Conservation (phyloP, 306 rosid genomes). For the barrel medic (Medicago truncatula) region DNA sequence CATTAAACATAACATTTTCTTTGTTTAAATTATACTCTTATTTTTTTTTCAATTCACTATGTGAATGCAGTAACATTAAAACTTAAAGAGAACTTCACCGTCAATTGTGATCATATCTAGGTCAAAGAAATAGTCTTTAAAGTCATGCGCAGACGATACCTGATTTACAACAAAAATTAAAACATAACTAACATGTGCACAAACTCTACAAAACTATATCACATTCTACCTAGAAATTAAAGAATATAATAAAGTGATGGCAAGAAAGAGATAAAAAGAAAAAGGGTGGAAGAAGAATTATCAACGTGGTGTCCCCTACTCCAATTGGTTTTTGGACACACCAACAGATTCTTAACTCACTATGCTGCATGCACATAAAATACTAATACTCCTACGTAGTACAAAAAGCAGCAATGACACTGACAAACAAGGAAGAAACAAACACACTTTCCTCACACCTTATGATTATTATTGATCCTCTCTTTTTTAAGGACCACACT, state of each 20-base stretch:
- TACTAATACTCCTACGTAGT: conserved; percentile 26
- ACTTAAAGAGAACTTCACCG: too few relatives aligned
- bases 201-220: not conserved
- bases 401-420: conserved; percentile 27
- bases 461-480: conserved; percentile 42
- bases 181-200: not conserved
- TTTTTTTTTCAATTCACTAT: not conserved
- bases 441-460: conserved; percentile 32
- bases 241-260: not conserved
- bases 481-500: conserved; percentile 48
- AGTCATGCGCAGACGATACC: not conserved
- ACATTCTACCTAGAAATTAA: conserved; percentile 2
- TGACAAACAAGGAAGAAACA: conserved; percentile 41
- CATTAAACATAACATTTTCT: not conserved
- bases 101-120: too few relatives aligned
- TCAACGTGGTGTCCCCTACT: conserved; percentile 18
- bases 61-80: too few relatives aligned
- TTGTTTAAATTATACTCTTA: not conserved
- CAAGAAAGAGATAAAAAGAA: not conserved
- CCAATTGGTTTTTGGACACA: conserved; percentile 7
- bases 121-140: too few relatives aligned
- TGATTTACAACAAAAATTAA: not conserved
- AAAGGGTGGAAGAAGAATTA: conserved; percentile 8
- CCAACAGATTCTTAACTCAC: not conserved
- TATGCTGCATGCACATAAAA: not conserved